Conservation (phyloP, 176 grass and related monocot genomes). For the Rhynchospora tenuis region DNA sequence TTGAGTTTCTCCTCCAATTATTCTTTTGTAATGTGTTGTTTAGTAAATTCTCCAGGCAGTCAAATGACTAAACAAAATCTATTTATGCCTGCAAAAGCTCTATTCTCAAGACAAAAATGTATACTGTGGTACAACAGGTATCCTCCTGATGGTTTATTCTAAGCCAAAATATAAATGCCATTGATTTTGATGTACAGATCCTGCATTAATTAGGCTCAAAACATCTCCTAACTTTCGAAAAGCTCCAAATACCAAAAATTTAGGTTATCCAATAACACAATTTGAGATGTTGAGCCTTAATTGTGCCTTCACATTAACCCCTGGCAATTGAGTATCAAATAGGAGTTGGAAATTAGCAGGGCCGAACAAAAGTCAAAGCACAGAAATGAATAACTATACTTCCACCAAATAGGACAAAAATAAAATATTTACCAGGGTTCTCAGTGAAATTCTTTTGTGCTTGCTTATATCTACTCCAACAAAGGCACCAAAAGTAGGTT, state of each 20-base stretch:
- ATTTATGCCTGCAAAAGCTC: neutral
- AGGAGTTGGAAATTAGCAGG: neutral
- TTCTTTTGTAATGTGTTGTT: neutral
- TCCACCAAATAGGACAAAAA: neutral
- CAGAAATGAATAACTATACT: neutral
- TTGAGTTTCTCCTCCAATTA: neutral
- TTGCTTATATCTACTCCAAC: slow-evolving; percentile 46
- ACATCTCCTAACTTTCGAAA: neutral
- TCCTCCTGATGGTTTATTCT: neutral
- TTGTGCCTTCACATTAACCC: neutral
- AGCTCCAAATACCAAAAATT: neutral
- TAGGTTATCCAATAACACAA: neutral
- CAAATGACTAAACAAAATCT: neutral
- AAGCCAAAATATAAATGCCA: neutral
- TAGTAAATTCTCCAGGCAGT: neutral
- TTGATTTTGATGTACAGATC: neutral
- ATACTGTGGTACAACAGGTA: neutral
- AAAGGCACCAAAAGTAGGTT: slow-evolving; percentile 42
- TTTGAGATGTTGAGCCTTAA: neutral
- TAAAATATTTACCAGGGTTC: slow-evolving; percentile 47
- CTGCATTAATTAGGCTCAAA: neutral
- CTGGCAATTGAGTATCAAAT: neutral
- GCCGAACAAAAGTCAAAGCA: neutral
- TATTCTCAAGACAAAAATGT: neutral
- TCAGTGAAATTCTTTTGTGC: slow-evolving; percentile 48